Evolutionary conservation across 306 rosid species (phyloP).

Genomic region (Abrus precatorius): DNA sequence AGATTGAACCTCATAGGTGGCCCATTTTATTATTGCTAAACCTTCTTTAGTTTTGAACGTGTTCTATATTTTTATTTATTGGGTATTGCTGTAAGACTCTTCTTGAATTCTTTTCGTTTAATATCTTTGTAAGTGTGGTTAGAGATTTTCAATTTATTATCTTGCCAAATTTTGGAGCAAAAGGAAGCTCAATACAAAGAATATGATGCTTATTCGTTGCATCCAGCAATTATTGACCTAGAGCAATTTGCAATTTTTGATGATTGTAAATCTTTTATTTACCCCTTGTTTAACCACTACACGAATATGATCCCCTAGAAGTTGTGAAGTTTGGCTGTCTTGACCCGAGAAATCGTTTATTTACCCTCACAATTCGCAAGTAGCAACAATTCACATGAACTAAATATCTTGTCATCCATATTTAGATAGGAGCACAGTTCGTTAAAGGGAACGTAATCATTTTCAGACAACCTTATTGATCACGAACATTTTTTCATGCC

Average conservation of each 20-base stretch:
- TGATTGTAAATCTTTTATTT: too few relatives aligned
- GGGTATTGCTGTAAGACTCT: too few relatives aligned
- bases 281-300: not conserved
- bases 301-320: not conserved
- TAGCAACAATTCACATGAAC: not conserved
- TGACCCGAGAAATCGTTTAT: too few relatives aligned
- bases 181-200: not conserved
- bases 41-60: too few relatives aligned
- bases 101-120: too few relatives aligned
- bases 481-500: not conserved
- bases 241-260: not conserved
- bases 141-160: too few relatives aligned
- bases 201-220: conserved; percentile 6
- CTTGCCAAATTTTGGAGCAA: not conserved
- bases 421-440: not conserved
- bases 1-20: too few relatives aligned
- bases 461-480: not conserved
- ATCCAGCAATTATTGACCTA: not conserved
- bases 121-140: too few relatives aligned
- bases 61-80: too few relatives aligned
- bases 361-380: too few relatives aligned
- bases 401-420: not conserved
- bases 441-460: not conserved
- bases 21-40: too few relatives aligned
- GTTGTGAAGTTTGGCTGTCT: too few relatives aligned